Base-by-base conservation (phyloP, 176 grass and related monocot species). In the Aegilops speltoides region DNA sequence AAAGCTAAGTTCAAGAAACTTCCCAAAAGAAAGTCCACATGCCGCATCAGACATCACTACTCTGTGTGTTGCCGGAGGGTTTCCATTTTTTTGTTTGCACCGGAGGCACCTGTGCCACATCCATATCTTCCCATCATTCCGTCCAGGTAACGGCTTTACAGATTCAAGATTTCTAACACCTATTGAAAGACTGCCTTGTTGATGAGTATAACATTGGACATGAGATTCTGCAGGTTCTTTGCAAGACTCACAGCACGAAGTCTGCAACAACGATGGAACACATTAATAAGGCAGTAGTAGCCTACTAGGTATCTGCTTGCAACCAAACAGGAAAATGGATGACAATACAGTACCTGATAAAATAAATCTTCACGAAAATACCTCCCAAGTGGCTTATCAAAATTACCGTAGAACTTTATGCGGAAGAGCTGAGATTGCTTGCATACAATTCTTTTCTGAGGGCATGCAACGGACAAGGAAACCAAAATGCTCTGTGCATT, bases 1-100 rank as follows among this genome's bases (percentile, higher is more conserved):
- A 88, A 99, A 99, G 82, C 97, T 96, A 70, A 99, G 93, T 86
- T 99, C 97, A 73, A 99, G 87, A 87, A 99, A 99, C 72, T 99
- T 99, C 57, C 97, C 97, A 80, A 99, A 99, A 84, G 97, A 99
- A 48, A 99, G 90, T 64, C 97, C 97, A 79, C 94, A 71, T 80
- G 97, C 97, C 37, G 97, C 91, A 92, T 91, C 91, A 14, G 97
- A 99, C 97, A 99, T 99, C 82, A 96, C 65, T 79, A 93, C 92
- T 78, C 97, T 89, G 16, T 83, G 84, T 56, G 92, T 91, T 50
- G 89, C 79, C 19, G 90, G 90, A 86, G 97, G 97, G 25, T 93
- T 76, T 83, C 88, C 97, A 84, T 99, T 88, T 86, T 88, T 84
- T 22, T 78, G 81, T 89, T 92, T 91, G 82, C 97, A 99, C 37